Base-by-base conservation (phyloP, 2,329 filamentous ascomycete genomes). In the Dothistroma pini region DNA sequence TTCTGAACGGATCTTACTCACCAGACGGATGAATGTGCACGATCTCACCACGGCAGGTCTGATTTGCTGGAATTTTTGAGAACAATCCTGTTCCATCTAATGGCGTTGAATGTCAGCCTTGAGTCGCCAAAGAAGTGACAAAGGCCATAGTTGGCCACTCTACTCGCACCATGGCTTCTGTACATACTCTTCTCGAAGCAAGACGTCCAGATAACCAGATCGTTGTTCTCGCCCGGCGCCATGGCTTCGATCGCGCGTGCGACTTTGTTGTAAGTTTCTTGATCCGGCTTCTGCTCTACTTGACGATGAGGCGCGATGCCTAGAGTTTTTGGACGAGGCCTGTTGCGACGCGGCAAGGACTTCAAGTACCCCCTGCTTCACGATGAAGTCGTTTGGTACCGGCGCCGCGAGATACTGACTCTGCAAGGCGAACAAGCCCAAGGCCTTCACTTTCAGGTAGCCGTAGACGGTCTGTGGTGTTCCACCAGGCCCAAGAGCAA, bases 291-390 rank as follows among this genome's bases (percentile, higher is more conserved):
- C 71, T 96, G 90, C 72, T 88, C 84, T 19, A 88, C 80, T 75
- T 96, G 91, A 2, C 91, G 84, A 70, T 96, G 91, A 0, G 91
- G 91, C 0, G 90, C 91, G 60, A 96, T 90, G 54, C 91, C 91
- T 47, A 81, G 84, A 10, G 93, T 87, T 2, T 76, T 72, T 1
- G 91, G 91, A 0, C 89, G 83, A 0, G 82, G 79, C 0, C 88
- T 88, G 2, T 75, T 71, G 0, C 91, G 86, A 59, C 80, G 80
- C 0, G 88, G 86, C 0, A 95, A 79, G 34, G 76, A 74, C 9
- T 70, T 68, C 29, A 95, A 81, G 68, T 89, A 84, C 11, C 89
- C 89, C 89, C 1, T 72, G 70, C 14, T 81, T 74, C 0, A 86
- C 85, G 14, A 81, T 76, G 38, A 83, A 78, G 31, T 78, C 73